phyloP scores from a whole-genome alignment of 164 flowering plant genomes.

The Dillenia suffruticosa region DNA sequence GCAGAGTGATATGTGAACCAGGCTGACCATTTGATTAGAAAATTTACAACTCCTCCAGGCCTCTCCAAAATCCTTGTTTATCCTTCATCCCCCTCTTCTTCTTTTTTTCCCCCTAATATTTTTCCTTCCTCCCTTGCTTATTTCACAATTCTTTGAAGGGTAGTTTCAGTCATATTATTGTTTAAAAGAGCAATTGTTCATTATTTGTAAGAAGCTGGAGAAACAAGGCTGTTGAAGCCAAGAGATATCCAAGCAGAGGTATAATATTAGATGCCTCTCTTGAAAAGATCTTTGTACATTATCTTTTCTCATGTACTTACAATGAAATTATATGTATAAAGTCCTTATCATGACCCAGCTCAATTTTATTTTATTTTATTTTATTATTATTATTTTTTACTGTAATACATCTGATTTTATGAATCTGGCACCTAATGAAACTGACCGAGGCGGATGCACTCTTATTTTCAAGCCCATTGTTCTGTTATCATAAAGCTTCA shows the following conservation, averaged over 20 bases:
- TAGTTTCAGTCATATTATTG: constrained; percentile 19
- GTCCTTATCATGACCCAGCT: not conserved
- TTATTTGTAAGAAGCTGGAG: constrained; percentile 33
- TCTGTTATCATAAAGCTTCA: too few species aligned
- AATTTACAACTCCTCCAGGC: constrained; percentile 8
- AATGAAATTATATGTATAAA: constrained; percentile 10
- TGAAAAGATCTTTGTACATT: constrained; percentile 25
- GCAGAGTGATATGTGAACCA: constrained; percentile 31
- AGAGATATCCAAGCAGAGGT: constrained; percentile 21
- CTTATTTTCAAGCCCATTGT: too few species aligned
- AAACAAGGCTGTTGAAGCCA: constrained; percentile 33
- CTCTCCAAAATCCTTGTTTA: not conserved
- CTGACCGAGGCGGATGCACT: too few species aligned
- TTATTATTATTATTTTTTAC: too few species aligned
- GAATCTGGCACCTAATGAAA: too few species aligned
- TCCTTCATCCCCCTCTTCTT: constrained; percentile 1
- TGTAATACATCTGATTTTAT: too few species aligned
- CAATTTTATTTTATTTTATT: too few species aligned
- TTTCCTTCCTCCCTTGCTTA: constrained; percentile 2
- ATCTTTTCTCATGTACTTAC: constrained; percentile 11
- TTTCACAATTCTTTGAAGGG: constrained; percentile 25
- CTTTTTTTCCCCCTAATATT: constrained; percentile 6
- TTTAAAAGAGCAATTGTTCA: constrained; percentile 13
- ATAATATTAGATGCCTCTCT: constrained; percentile 32
- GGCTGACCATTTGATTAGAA: constrained; percentile 22